Conservation (phyloP, 2,329 filamentous ascomycete species). For the Verticillium isaacii region DNA sequence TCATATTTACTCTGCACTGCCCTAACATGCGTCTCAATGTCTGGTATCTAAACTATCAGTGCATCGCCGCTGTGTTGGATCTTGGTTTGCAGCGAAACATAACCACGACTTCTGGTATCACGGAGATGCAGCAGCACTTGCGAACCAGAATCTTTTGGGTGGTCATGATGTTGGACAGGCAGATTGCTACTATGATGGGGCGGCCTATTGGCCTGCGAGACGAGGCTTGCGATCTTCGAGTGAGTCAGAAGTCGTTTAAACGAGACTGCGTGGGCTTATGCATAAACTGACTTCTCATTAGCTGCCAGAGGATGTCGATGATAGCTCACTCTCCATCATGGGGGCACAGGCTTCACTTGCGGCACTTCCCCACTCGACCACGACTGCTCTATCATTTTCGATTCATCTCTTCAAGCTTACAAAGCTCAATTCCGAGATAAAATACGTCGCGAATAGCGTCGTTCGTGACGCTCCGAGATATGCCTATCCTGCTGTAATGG, state of each 20-base stretch:
- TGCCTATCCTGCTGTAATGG: constrained; percentile 39
- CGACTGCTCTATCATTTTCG: constrained; percentile 32
- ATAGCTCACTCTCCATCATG: constrained; percentile 11
- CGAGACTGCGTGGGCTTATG: no score
- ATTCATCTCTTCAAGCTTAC: constrained; percentile 44
- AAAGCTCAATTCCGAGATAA: constrained; percentile 51
- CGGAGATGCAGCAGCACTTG: constrained; percentile 46
- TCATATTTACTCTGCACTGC: constrained; percentile 46
- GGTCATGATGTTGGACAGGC: constrained; percentile 45
- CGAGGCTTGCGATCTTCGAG: constrained; percentile 48
- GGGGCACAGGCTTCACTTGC: no score
- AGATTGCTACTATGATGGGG: constrained; percentile 51
- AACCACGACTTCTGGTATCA: constrained; percentile 33
- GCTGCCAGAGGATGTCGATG: constrained; percentile 22
- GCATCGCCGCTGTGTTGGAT: constrained; percentile 44
- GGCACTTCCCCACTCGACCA: background rate
- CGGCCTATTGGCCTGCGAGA: constrained; percentile 50
- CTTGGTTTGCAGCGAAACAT: constrained; percentile 47
- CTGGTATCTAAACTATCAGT: constrained; percentile 53
- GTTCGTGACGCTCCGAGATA: constrained; percentile 40
- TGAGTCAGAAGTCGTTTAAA: constrained; percentile 17
- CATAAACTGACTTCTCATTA: constrained; percentile 9
- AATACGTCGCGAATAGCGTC: constrained; percentile 50
- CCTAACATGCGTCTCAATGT: constrained; percentile 42
- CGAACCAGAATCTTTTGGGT: constrained; percentile 52